Percentiles rank a stretch among this genome's conserved stretches.
These are phyloP conservation scores for Pyrus bretschneideri DNA, from an alignment of 306 rosid species.

Conservation along the genomic window DNA sequence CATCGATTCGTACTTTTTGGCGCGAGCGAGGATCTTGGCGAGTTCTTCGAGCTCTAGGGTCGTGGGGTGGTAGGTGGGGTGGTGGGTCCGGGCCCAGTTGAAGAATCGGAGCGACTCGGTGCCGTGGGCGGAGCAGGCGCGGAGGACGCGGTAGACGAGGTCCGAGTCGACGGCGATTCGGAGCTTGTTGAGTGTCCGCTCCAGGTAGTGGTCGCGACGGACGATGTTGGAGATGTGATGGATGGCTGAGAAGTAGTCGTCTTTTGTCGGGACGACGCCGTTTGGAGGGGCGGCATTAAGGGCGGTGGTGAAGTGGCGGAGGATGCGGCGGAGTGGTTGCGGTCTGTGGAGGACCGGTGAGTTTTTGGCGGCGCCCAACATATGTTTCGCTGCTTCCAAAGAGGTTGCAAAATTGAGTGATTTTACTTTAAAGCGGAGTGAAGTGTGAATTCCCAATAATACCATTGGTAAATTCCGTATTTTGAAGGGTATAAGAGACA, in stretches of 20 bases:
- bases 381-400: not conserved
- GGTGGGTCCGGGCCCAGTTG: conserved; percentile 72
- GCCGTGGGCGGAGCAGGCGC: conserved; percentile 53
- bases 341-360: not conserved
- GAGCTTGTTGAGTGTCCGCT: conserved; percentile 91
- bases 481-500: not conserved
- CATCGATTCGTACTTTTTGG: conserved; percentile 70
- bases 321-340: not conserved
- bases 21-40: conserved; percentile 50
- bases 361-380: not conserved
- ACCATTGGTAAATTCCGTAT: not conserved
- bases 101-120: conserved; percentile 77
- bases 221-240: conserved; percentile 83
- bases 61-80: conserved; percentile 61
- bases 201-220: conserved; percentile 84
- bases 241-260: conserved; percentile 76
- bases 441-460: not conserved
- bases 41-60: conserved; percentile 85
- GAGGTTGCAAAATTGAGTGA: not conserved
- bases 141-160: conserved; percentile 84
- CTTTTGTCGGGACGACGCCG: conserved; percentile 23
- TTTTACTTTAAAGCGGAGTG: not conserved
- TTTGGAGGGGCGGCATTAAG: not conserved
- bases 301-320: conserved; percentile 6
- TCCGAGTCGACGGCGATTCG: conserved; percentile 64